These are phyloP conservation scores for Aureobasidium musti DNA, from an alignment of 2,329 filamentous ascomycete species.

Conservation along the genomic window DNA sequence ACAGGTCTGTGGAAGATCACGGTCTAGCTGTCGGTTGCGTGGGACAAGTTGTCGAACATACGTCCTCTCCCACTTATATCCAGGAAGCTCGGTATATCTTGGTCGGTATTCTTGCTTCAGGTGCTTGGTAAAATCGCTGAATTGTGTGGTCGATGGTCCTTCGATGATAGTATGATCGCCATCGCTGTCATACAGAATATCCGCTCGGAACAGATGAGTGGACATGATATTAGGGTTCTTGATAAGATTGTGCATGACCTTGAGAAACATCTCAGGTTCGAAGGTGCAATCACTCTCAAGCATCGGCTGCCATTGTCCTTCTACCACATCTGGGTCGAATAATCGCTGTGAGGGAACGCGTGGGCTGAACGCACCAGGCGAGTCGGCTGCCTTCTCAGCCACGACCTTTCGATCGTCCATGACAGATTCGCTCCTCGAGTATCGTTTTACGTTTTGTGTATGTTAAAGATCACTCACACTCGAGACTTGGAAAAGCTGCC, in stretches of 20 bases:
- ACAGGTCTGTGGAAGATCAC: constrained; percentile 78
- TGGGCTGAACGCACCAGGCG: neutral
- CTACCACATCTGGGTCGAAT: constrained; percentile 2
- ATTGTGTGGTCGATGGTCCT: constrained; percentile 32
- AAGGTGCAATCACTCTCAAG: constrained; percentile 60
- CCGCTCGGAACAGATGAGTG: constrained; percentile 74
- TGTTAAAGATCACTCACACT: neutral
- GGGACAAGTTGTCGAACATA: constrained; percentile 79
- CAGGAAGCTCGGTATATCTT: constrained; percentile 30
- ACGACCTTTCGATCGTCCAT: neutral
- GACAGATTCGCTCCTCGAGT: neutral
- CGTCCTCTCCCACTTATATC: constrained; percentile 57
- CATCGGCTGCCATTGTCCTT: constrained; percentile 36
- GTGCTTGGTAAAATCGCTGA: constrained; percentile 53
- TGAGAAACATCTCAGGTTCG: constrained; percentile 61
- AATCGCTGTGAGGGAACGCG: constrained; percentile 10
- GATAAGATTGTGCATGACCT: constrained; percentile 72
- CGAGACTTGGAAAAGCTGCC: neutral
- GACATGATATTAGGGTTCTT: constrained; percentile 80
- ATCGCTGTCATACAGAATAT: constrained; percentile 64
- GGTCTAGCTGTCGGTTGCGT: constrained; percentile 75
- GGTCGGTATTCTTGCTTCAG: constrained; percentile 47
- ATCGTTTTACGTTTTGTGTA: neutral
- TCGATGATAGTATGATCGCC: constrained; percentile 35
- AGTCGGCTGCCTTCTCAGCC: neutral